Base-by-base conservation (phyloP, 139 green algal species). In the Auxenochlorella protothecoides region DNA sequence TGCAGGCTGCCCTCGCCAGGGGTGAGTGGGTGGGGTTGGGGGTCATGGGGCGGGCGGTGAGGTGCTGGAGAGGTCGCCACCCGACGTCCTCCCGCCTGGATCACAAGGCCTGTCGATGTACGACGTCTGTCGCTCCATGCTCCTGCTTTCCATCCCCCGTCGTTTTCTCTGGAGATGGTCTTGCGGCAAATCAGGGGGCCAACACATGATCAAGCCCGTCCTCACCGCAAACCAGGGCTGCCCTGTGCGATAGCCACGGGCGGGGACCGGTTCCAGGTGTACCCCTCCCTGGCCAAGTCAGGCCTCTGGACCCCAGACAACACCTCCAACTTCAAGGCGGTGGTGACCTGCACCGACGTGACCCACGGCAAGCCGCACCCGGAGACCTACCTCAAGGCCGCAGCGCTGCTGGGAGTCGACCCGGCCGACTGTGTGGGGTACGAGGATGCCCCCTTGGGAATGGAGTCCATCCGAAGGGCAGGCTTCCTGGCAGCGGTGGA, bases 331-430 rank as follows among this genome's bases (percentile, higher is more conserved):
- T 85, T 85, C 65, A n/a, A 71, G 3, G 71, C 71, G 44, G 59
- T 80, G 5, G 76, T 80, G 61, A 64, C 68, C 53, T 66, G 62
- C 15, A 79, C 80, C 68, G 79, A 85, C 65, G 79, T 85, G 54
- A 53, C 63, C 3, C 63, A 78, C 16, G 80, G 80, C 76, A 85
- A 85, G 73, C 79, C 79, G 14, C 76, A 78, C 16, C 79, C 79
- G 54, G 79, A 85, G 51, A 79, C 71, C 3, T 85, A 83, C 74
- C 77, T 85, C 55, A 68, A 69, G 59, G 80, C 80, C 0, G 80
- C 80, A 4, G 13, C 74, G 62, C 65, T 79, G 65, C 66, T 85
- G 11, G 80, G 80, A 5, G 76, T 85, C 57, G 71, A 76, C 2
- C 80, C 72, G 53, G 63, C 5, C 5, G 51, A 61, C 51, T 83